A percentile compares a stretch with the other conserved stretches of the same genome.
Conservation (phyloP, 805 yeast species). For the Ogataea parapolymorpha region DNA sequence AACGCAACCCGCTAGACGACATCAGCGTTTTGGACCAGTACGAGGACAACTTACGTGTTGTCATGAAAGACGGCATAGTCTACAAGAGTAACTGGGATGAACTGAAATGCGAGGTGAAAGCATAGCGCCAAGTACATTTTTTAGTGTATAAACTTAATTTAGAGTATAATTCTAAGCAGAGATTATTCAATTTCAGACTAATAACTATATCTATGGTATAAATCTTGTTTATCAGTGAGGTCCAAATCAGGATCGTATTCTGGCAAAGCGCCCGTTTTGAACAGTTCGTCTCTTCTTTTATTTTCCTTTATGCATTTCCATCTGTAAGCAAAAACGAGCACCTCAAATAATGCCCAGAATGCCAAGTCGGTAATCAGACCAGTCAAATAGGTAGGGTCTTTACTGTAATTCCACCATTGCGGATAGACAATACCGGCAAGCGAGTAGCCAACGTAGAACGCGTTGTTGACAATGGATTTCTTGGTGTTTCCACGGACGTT, state of each 20-base stretch:
- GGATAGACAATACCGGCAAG: slow-evolving; percentile 68
- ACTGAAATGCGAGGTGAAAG: no score
- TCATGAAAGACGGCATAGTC: slow-evolving; percentile 28
- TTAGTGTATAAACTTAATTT: no score
- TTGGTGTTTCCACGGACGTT: slow-evolving; percentile 69
- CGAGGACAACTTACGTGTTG: slow-evolving; percentile 20
- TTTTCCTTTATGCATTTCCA: slow-evolving; percentile 26
- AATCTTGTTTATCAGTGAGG: slow-evolving; percentile 28
- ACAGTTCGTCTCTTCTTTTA: slow-evolving; percentile 21
- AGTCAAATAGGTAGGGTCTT: slow-evolving; percentile 54
- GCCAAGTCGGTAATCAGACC: slow-evolving; percentile 52
- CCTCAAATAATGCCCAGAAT: slow-evolving; percentile 32
- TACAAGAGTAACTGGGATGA: slow-evolving; percentile 10
- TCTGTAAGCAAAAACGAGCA: slow-evolving; percentile 24
- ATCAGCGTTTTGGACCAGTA: slow-evolving; percentile 27
- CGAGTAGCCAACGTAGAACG: slow-evolving; percentile 58
- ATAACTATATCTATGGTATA: slow-evolving; percentile 26
- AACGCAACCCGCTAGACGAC: slow-evolving; percentile 27
- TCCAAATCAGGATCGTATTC: slow-evolving; percentile 23
- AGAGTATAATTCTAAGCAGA: no score
- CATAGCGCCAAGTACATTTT: no score
- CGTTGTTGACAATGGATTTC: slow-evolving; percentile 54
- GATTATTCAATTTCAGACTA: not conserved
- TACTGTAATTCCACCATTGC: slow-evolving; percentile 54
- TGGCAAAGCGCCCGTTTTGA: slow-evolving; percentile 4